Evolutionary conservation across 257 asterid genomes (phyloP).

Genomic region (Przewalskia tangutica): DNA sequence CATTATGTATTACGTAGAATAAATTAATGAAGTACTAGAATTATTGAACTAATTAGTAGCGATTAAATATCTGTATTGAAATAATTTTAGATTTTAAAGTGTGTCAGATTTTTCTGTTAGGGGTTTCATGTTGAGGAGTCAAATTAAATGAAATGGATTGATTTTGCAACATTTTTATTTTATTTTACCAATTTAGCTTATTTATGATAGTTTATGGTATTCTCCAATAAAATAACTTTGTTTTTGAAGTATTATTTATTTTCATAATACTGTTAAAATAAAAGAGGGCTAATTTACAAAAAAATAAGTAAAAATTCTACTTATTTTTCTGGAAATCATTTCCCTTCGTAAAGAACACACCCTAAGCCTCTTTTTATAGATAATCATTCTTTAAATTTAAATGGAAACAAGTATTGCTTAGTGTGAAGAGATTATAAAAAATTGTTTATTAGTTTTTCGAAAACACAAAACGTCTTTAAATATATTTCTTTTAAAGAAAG

Average conservation of each 20-base stretch:
- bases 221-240: neutral
- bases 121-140: neutral
- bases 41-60: neutral
- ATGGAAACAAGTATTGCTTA: neutral
- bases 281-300: neutral
- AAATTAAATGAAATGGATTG: neutral
- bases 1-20: neutral
- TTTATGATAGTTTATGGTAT: neutral
- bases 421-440: too few species aligned
- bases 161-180: neutral
- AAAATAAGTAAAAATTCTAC: too few species aligned
- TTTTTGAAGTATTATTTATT: too few species aligned
- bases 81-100: neutral
- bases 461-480: neutral
- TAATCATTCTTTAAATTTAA: too few species aligned
- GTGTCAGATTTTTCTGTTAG: neutral
- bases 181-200: too few species aligned
- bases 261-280: too few species aligned
- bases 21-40: neutral
- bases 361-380: too few species aligned
- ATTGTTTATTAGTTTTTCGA: neutral
- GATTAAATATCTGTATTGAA: neutral
- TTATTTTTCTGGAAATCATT: too few species aligned
- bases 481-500: neutral
- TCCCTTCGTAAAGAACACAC: too few species aligned